phyloP scores from a whole-genome alignment of 192 early-diverging fungal species.

The Podila epigama region DNA sequence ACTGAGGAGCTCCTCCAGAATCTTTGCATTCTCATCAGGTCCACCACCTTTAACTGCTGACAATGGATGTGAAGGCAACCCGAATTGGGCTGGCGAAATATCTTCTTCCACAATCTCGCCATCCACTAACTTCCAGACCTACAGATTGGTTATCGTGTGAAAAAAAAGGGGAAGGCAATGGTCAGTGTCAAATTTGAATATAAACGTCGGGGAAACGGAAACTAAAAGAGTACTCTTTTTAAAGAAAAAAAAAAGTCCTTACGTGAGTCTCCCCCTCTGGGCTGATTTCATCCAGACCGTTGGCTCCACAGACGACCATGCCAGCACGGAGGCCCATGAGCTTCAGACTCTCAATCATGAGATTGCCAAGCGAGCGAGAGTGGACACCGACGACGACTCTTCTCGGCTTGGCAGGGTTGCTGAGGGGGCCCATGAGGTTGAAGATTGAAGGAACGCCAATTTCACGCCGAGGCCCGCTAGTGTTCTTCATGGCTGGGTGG shows the following conservation, averaged over 20 bases:
- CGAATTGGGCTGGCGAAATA: constrained; percentile 88
- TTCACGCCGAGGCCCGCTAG: constrained; percentile 79
- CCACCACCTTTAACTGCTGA: constrained; percentile 73
- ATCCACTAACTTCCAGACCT: constrained; percentile 78
- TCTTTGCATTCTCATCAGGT: constrained; percentile 75
- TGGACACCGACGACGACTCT: constrained; percentile 92
- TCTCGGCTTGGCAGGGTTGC: constrained; percentile 85
- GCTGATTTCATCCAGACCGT: constrained; percentile 93
- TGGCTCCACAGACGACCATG: constrained; percentile 91
- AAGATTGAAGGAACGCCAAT: constrained; percentile 94
- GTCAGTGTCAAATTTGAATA: background rate
- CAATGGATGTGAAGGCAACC: constrained; percentile 79
- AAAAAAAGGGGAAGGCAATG: background rate
- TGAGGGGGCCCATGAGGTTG: constrained; percentile 93
- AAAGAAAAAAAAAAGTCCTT: constrained; percentile 5
- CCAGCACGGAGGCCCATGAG: constrained; percentile 81
- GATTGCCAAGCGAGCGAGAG: constrained; percentile 73
- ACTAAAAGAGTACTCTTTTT: background rate
- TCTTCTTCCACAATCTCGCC: constrained; percentile 68
- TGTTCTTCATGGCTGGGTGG: constrained; percentile 89
- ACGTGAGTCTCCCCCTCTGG: constrained; percentile 89
- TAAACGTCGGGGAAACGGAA: background rate
- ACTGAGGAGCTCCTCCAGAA: constrained; percentile 73
- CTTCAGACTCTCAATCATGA: constrained; percentile 86
- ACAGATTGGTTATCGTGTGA: background rate